Base-by-base conservation (phyloP, 2,329 filamentous ascomycete species). In the Fusarium agapanthi region DNA sequence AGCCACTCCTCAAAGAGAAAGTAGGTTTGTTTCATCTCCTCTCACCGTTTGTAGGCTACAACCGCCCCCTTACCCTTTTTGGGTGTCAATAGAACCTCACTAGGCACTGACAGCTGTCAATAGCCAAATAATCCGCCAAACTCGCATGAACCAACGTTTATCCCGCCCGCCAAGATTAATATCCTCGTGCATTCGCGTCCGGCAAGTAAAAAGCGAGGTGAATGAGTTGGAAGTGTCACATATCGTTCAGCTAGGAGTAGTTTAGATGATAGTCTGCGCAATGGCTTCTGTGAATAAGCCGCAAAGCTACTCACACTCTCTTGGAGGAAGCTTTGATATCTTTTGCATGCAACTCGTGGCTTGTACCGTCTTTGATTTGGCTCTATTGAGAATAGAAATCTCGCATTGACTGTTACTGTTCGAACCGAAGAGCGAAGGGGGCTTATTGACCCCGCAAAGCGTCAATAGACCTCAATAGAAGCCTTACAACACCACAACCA, bases 81-180 rank as follows among this genome's bases (percentile, higher is more conserved):
- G 75, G 76, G 57, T 57, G 37, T 78, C 61, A 78, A 77, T 77
- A 77, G 67, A 75, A 64, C 68, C 56, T 77, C 75, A 77, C 76
- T 71, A 65, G 60, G 53, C 59, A 66, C 55, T 54, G 61, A 61
- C 55, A 55, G 30, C n/a, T 63, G 32, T 41, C 54, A 66, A 70
- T 45, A 65, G 45, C 44, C 55, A 47, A 73, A 69, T 40, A 43
- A 20, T 22, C 41, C 34, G 28, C 40, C 40, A 45, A 45, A 53
- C 28, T 30, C 7, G 5, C 34, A 45, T 16, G 48, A 45, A 68
- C 65, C 65, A 69, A 65, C 51, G 32, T n/a, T 47, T 6, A 40
- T 48, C 32, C 11, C 41, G 35, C 22, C 20, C 20, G 28, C 14
- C 61, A 57, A 41, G 58, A 22, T 51, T 30, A 7, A 15, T 37